phyloP scores from a whole-genome alignment of 2,329 filamentous ascomycete genomes.

The Aureobasidium sp. region DNA sequence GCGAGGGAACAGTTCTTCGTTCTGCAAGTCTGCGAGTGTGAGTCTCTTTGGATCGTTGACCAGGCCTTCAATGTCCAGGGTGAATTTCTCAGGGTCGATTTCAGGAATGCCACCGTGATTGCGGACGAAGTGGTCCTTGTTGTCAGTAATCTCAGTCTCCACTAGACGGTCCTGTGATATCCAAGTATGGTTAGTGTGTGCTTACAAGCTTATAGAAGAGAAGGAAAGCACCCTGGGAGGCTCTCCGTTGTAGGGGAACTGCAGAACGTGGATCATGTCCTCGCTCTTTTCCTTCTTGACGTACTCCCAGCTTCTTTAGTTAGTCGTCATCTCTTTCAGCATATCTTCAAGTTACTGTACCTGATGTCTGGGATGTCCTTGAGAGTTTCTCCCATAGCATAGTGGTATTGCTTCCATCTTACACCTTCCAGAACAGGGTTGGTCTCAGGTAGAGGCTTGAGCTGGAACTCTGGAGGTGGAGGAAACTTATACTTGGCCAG shows the following conservation, averaged over 20 bases:
- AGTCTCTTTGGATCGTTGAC: slow-evolving; percentile 53
- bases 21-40: slow-evolving; percentile 52
- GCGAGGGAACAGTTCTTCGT: slow-evolving; percentile 54
- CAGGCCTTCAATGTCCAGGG: slow-evolving; percentile 51
- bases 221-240: slow-evolving; percentile 26
- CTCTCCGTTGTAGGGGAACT: slow-evolving; percentile 44
- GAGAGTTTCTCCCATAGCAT: slow-evolving; percentile 35
- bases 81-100: slow-evolving; percentile 51
- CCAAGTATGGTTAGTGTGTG: neutral
- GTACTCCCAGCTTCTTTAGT: slow-evolving; percentile 35
- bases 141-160: slow-evolving; percentile 53
- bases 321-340: neutral
- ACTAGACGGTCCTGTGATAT: slow-evolving; percentile 43
- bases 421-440: slow-evolving; percentile 41
- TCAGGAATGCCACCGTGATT: slow-evolving; percentile 66
- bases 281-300: slow-evolving; percentile 38
- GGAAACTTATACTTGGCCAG: slow-evolving; percentile 47
- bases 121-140: slow-evolving; percentile 58
- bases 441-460: slow-evolving; percentile 34
- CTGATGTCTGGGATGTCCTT: slow-evolving; percentile 46
- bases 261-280: slow-evolving; percentile 43
- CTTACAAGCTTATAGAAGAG: neutral
- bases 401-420: slow-evolving; percentile 41
- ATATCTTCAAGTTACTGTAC: neutral
- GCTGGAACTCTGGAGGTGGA: slow-evolving; percentile 37